Base-by-base conservation (phyloP, 169 alveolate species). In the Plasmodium berghei region DNA sequence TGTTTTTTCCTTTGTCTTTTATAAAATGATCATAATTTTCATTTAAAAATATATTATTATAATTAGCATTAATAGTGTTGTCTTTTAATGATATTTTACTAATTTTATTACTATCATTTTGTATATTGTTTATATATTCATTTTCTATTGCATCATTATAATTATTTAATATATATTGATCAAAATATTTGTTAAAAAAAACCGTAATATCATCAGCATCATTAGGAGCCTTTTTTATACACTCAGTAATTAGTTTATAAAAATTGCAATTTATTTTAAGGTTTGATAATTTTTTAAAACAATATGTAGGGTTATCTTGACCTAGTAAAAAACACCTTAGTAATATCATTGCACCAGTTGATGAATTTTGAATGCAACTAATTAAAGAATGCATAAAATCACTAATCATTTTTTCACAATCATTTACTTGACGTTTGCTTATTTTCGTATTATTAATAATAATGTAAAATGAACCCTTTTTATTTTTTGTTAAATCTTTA, bases 281-380 rank as follows among this genome's bases (percentile, higher is more conserved):
- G 64, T 58, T 69, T 42, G 34, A 24, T 55, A 86, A 54, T 28
- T 86, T 86, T 64, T 72, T 71, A 86, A 86, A 86, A 52, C 87
- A 87, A 64, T 69, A 86, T 16, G 86, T 71, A 24, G 87, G 91
- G 59, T 86, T 86, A 48, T 86, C 91, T 55, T 69, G 91, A 18
- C 91, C 87, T n/a, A 86, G 72, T 58, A 86, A 42, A 46, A 86
- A 86, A 34, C 91, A 86, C 66, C 42, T 69, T 18, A 86, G 64
- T 9, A 86, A 70, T 45, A 63, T 86, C 34, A 86, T 87, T 20
- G 91, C 91, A 9, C 74, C 91, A 0, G 87, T 86, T 18, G 91
- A 58, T 1, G 91, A 86, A 34, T 86, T 86, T 46, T 59, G 91
- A 40, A 86, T 73, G 72, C 91, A 86, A 9, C 72, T 86, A n/a